These are phyloP conservation scores for Alternaria ethzedia DNA, from an alignment of 2,329 filamentous ascomycete genomes.

Conservation along the genomic window DNA sequence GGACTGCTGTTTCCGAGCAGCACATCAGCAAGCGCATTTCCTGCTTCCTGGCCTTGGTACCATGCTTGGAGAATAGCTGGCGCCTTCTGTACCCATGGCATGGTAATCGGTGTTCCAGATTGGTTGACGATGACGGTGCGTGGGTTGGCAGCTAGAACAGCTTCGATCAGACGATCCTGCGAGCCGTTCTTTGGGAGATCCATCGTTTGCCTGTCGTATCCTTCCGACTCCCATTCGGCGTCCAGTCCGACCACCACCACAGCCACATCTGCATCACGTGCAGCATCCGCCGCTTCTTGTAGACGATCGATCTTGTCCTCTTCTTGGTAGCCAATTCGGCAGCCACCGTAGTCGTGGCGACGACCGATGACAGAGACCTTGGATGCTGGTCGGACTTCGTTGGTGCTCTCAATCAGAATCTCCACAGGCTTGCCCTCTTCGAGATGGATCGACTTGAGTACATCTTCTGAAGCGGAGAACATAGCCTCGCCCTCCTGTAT, in stretches of 20 bases:
- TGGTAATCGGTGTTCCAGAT: slow-evolving; percentile 73
- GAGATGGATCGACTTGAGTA: slow-evolving; percentile 66
- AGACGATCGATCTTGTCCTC: slow-evolving; percentile 66
- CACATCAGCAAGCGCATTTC: slow-evolving; percentile 79
- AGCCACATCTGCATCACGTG: slow-evolving; percentile 75
- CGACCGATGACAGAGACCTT: slow-evolving; percentile 64
- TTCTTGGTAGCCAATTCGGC: slow-evolving; percentile 74
- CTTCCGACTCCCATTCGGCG: slow-evolving; percentile 77
- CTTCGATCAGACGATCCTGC: slow-evolving; percentile 68
- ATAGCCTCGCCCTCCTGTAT: slow-evolving; percentile 72
- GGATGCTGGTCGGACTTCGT: slow-evolving; percentile 66
- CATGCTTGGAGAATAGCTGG: slow-evolving; percentile 75
- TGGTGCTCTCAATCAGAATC: slow-evolving; percentile 69
- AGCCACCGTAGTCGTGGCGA: slow-evolving; percentile 73
- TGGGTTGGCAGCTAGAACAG: slow-evolving; percentile 69
- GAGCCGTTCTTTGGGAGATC: slow-evolving; percentile 62
- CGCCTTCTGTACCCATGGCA: slow-evolving; percentile 72
- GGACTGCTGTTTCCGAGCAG: slow-evolving; percentile 77
- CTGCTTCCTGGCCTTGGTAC: slow-evolving; percentile 88
- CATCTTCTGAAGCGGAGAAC: slow-evolving; percentile 72
- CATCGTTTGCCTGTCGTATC: slow-evolving; percentile 68
- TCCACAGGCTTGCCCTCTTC: slow-evolving; percentile 65
- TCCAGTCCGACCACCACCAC: slow-evolving; percentile 80
- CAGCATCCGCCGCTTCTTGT: slow-evolving; percentile 68
- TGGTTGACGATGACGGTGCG: slow-evolving; percentile 76